A percentile compares a stretch with the other conserved stretches of the same genome.
Conservation (phyloP, 208 protist genomes). For the Leishmania turanica region DNA sequence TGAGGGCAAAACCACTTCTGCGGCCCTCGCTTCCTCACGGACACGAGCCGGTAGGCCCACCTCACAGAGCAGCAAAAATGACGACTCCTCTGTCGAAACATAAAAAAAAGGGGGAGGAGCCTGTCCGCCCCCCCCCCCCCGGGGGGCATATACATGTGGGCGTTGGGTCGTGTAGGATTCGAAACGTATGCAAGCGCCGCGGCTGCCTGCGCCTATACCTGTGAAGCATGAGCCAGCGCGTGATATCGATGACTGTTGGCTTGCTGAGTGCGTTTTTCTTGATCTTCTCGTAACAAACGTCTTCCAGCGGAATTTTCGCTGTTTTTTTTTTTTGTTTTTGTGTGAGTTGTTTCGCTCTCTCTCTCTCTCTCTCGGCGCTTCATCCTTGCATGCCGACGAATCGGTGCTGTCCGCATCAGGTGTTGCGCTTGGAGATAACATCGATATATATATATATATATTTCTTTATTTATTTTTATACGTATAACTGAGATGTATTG, state of each 20-base stretch:
- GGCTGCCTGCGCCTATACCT: not conserved
- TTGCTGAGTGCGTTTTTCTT: not conserved
- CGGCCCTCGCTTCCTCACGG: not conserved
- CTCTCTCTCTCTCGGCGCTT: not conserved
- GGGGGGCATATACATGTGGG: not conserved
- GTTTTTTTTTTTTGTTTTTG: not conserved
- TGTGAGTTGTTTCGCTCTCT: too few relatives aligned
- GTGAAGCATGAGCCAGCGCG: not conserved
- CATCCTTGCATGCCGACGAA: not conserved
- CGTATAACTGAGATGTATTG: not conserved
- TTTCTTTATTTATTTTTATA: too few relatives aligned
- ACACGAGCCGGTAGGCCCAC: too few relatives aligned
- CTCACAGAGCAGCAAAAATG: not conserved
- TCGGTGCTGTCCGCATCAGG: not conserved
- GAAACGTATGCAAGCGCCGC: not conserved
- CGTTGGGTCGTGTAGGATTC: not conserved
- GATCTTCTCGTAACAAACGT: not conserved
- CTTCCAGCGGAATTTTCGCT: not conserved
- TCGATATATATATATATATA: not conserved
- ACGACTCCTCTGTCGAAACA: slow-evolving; percentile 22
- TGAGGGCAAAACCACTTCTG: not conserved
- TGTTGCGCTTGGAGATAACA: not conserved
- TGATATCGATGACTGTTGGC: not conserved
- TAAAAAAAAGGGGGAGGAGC: not conserved
- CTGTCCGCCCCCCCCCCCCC: too few relatives aligned